Conservation (phyloP, 306 rosid species). For the Urtica urens region DNA sequence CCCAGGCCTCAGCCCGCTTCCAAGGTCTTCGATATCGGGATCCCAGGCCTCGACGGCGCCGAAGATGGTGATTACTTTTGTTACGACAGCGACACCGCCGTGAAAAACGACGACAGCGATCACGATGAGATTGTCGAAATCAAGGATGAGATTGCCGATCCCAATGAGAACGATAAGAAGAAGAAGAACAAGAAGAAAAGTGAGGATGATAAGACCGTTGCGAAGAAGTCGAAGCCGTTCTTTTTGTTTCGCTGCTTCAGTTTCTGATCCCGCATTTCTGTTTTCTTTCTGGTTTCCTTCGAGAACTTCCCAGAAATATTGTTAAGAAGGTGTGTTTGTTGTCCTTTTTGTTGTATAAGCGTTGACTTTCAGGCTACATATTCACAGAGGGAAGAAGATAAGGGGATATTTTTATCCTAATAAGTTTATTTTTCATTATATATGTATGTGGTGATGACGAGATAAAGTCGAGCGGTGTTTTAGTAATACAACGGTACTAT, state of each 20-base stretch:
- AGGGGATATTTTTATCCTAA: no score
- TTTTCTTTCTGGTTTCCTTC: background rate
- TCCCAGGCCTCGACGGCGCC: no score
- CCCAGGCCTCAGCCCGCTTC: background rate
- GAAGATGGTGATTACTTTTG: background rate
- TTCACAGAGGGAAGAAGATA: background rate
- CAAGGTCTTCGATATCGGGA: background rate
- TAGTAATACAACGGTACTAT: no score
- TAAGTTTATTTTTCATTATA: no score
- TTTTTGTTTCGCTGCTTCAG: slow-evolving; percentile 15
- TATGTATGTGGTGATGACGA: no score
- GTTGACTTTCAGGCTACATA: background rate
- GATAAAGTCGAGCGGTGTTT: no score
- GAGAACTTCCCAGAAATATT: background rate
- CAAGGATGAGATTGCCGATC: background rate
- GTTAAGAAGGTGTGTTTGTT: background rate
- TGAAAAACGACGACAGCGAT: background rate
- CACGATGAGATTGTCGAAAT: background rate
- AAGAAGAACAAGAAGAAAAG: background rate
- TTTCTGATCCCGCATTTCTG: background rate
- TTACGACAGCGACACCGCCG: background rate
- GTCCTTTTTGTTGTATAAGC: background rate
- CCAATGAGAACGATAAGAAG: background rate
- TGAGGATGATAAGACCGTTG: background rate
- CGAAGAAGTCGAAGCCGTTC: background rate